phyloP scores from a whole-genome alignment of 176 grass and related monocot species.

The Alopecurus myosuroides region DNA sequence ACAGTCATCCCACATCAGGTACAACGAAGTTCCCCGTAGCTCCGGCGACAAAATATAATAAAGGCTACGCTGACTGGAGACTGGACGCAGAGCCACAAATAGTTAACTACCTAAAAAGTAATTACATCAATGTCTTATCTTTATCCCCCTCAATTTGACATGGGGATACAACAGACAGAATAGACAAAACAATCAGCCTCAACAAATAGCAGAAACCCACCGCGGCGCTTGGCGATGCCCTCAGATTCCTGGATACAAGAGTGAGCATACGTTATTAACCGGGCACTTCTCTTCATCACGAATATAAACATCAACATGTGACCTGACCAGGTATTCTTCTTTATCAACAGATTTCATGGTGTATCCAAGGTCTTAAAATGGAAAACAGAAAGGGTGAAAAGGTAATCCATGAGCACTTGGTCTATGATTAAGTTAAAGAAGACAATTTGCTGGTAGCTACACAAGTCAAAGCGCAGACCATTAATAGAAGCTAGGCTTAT shows the following conservation, averaged over 20 bases:
- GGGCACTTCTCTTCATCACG: too few species aligned
- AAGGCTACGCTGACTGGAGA: not conserved
- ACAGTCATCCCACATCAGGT: not conserved
- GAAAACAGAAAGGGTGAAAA: not conserved
- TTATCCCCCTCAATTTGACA: not conserved
- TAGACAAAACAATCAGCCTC: not conserved
- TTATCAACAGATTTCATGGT: too few species aligned
- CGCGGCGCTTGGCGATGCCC: not conserved
- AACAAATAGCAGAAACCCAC: constrained; percentile 17
- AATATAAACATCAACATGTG: too few species aligned
- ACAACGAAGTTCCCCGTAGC: not conserved
- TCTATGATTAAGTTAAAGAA: not conserved
- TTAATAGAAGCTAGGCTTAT: not conserved
- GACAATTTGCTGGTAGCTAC: not conserved
- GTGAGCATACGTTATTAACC: too few species aligned
- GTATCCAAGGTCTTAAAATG: not conserved
- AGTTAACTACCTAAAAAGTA: constrained; percentile 18
- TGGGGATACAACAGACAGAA: constrained; percentile 1
- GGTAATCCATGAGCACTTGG: not conserved
- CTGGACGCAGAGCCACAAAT: not conserved
- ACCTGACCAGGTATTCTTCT: too few species aligned
- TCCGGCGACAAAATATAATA: not conserved
- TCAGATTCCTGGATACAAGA: not conserved
- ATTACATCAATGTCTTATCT: constrained; percentile 22
- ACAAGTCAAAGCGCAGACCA: not conserved